Evolutionary conservation across 2,329 filamentous ascomycete species (phyloP).

Genomic region (Verticillium longisporum): DNA sequence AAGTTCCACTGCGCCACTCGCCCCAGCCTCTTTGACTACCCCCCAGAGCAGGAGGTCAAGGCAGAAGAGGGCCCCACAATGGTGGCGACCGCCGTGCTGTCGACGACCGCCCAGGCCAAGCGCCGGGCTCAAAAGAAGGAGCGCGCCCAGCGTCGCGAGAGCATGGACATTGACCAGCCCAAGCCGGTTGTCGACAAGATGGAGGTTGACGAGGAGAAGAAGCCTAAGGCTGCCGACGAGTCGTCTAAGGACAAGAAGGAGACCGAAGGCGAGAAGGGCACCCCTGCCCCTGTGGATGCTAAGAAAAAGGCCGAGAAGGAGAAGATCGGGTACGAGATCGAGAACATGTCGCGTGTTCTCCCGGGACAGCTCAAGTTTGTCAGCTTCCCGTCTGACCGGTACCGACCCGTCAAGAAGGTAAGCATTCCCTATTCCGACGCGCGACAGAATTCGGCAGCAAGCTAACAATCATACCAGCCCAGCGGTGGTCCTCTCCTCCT

Average conservation of each 20-base stretch:
- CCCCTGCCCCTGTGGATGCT: slow-evolving; percentile 36
- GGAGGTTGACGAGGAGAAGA: slow-evolving; percentile 69
- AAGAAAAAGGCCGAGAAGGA: slow-evolving; percentile 95
- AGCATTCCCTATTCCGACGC: slow-evolving; percentile 18
- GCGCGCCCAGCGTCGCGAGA: slow-evolving; percentile 79
- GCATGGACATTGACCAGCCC: slow-evolving; percentile 89
- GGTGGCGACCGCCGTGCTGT: slow-evolving; percentile 91
- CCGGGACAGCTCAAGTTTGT: slow-evolving; percentile 93
- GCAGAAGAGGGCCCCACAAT: slow-evolving; percentile 86
- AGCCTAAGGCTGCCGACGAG: slow-evolving; percentile 37
- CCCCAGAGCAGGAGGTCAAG: slow-evolving; percentile 93
- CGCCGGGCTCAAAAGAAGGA: slow-evolving; percentile 92
- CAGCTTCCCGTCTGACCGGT: slow-evolving; percentile 82
- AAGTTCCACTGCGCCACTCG: slow-evolving; percentile 94
- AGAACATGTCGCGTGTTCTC: slow-evolving; percentile 94
- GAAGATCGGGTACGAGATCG: slow-evolving; percentile 91
- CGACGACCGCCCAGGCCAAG: slow-evolving; percentile 94
- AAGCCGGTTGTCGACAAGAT: slow-evolving; percentile 70
- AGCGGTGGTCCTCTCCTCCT: slow-evolving; percentile 93
- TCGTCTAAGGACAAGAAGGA: slow-evolving; percentile 56
- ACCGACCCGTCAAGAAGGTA: slow-evolving; percentile 86
- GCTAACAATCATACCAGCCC: slow-evolving; percentile 45
- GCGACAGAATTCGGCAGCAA: background rate
- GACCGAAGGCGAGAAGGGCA: slow-evolving; percentile 46
- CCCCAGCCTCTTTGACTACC: slow-evolving; percentile 95